Evolutionary conservation across 2,329 filamentous ascomycete genomes (phyloP), one percentile per base, ranked within the genome.

Genomic region (Dactylellina haptotyla): DNA sequence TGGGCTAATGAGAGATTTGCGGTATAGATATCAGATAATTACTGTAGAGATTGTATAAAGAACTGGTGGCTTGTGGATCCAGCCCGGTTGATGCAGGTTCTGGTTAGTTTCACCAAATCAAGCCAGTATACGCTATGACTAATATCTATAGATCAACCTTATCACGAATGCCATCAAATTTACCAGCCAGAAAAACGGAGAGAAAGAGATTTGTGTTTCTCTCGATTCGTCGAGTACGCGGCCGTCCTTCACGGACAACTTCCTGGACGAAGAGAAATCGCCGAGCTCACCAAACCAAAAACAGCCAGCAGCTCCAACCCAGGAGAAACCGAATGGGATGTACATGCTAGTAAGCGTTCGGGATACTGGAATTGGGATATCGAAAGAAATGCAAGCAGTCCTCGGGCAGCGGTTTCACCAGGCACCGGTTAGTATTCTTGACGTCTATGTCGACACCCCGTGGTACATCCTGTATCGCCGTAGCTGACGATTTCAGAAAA

Each of bases 21-120:
- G n/a, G 10, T 34, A 37, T 45, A 74, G 70, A 30, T 74, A n/a
- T 54, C 70, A 1, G 63, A 66, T 8, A 51, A 48, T n/a, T 74
- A 57, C 48, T 59, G 63, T 6, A 41, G 45, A 16, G 46, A 74
- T 16, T 74, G 70, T 41, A 45, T 58, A 23, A 54, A 45, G 30
- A 87, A 90, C 74, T 92, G 89, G 88, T 88, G 90, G 41, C 89
- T 86, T 75, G 83, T 93, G 41, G 91, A 94, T 78, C 90, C 91
- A 4, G 91, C 89, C 2, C 85, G 90, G 39, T 84, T 93, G 14
- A 84, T 89, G 45, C 90, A 93, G 79, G 87, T 93, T 1, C 81
- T 93, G 41, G 66, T 72, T 20, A 14, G 53, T 61, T 18, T 23
- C 12, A 23, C 25, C 10, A n/a, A 26, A 10, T 25, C n/a, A 3